phyloP scores from a whole-genome alignment of 495 filamentous ascomycete species.

The Geoglossum glabrum region DNA sequence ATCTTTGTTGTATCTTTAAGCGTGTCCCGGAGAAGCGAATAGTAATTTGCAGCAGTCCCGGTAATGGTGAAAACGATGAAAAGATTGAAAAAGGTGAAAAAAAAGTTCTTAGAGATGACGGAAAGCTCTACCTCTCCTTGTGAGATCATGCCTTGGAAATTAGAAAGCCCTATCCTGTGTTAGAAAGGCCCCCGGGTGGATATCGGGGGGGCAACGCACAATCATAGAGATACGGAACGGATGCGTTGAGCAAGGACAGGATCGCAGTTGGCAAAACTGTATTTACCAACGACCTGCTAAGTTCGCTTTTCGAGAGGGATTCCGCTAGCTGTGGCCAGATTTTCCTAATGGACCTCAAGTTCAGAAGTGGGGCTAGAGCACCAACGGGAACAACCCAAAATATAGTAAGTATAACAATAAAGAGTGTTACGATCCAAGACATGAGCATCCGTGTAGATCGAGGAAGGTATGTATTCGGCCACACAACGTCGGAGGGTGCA shows the following conservation, averaged over 20 bases:
- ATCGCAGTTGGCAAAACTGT: conserved; percentile 73
- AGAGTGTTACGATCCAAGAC: conserved; percentile 61
- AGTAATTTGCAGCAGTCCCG: conserved; percentile 53
- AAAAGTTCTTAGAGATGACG: conserved; percentile 94
- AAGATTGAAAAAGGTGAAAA: conserved; percentile 98
- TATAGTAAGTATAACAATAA: conserved; percentile 63
- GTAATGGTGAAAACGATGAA: conserved; percentile 89
- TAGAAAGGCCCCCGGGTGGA: not conserved
- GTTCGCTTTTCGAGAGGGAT: conserved; percentile 40
- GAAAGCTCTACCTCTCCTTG: conserved; percentile 90
- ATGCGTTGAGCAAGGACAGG: conserved; percentile 67
- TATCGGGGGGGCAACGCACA: conserved; percentile 27
- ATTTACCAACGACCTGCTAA: conserved; percentile 56
- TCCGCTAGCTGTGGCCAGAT: conserved; percentile 52
- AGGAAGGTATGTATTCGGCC: conserved; percentile 82
- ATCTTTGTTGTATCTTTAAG: conserved; percentile 62
- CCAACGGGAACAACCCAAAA: conserved; percentile 78
- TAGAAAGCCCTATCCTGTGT: conserved; percentile 40
- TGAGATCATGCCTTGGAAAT: conserved; percentile 82
- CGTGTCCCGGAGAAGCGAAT: conserved; percentile 50
- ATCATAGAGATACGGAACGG: conserved; percentile 87
- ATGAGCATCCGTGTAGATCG: conserved; percentile 48
- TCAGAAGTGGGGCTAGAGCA: conserved; percentile 57
- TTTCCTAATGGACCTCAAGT: conserved; percentile 53
- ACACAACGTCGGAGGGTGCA: conserved; percentile 72